phyloP scores from a whole-genome alignment of 768 basidiomycete genomes.

The Hydnomerulius pinastri region DNA sequence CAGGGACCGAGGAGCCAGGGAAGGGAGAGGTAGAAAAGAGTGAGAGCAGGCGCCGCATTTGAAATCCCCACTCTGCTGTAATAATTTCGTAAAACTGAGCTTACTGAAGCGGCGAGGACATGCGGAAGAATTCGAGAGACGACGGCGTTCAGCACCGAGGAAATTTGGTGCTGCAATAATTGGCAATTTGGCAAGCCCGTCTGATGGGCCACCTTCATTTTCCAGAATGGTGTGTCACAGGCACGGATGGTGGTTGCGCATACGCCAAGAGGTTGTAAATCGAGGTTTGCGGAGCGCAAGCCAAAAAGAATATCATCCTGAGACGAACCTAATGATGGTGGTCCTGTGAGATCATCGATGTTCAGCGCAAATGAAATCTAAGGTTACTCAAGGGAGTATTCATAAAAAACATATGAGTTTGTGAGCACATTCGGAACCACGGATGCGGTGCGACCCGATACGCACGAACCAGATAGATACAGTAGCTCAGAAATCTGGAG shows the following conservation, averaged over 20 bases:
- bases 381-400: neutral
- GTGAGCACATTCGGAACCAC: neutral
- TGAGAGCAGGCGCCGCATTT: conserved; percentile 11
- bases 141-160: conserved; percentile 15
- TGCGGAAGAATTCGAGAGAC: conserved; percentile 7
- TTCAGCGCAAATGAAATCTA: neutral
- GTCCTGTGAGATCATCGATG: neutral
- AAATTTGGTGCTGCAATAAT: conserved; percentile 15
- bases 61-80: conserved; percentile 25
- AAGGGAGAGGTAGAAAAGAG: conserved; percentile 8
- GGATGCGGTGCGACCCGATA: conserved; percentile 7
- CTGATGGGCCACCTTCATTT: conserved; percentile 6
- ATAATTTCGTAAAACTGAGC: conserved; percentile 35
- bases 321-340: neutral
- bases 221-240: conserved; percentile 9
- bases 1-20: conserved; percentile 2
- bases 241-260: neutral
- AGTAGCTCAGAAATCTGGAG: neutral
- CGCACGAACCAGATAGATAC: conserved; percentile 1
- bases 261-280: neutral
- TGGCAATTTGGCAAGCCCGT: conserved; percentile 17
- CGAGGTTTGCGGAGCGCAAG: neutral
- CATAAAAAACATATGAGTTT: neutral
- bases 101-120: conserved; percentile 22
- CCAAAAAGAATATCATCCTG: neutral